Evolutionary conservation across 2,329 filamentous ascomycete species (phyloP).

Genomic region (Coniochaeta sp.): DNA sequence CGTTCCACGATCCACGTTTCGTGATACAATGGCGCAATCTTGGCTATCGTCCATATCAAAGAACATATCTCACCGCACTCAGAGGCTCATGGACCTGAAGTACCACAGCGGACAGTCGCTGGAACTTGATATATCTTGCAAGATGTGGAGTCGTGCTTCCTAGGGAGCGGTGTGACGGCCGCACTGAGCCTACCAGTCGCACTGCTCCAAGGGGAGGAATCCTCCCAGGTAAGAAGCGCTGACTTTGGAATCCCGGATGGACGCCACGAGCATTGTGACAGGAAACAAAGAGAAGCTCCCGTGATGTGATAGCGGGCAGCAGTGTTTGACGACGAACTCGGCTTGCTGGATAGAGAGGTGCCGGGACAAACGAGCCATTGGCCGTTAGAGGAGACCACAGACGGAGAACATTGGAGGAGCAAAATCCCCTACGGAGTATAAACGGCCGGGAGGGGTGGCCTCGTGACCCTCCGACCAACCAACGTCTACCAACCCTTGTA

Average conservation of each 20-base stretch:
- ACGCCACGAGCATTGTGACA: conserved; percentile 3
- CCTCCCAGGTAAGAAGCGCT: not conserved
- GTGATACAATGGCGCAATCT: not conserved
- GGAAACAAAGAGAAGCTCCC: not conserved
- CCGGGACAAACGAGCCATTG: too few species aligned
- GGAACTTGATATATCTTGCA: not conserved
- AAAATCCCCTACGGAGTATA: not conserved
- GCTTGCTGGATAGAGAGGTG: conserved; percentile 10
- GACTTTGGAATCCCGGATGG: not conserved
- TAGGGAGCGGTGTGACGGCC: not conserved
- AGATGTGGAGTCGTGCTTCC: not conserved
- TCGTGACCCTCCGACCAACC: conserved; percentile 1
- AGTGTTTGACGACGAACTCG: conserved; percentile 5
- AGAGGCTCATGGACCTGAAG: too few species aligned
- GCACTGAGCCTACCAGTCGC: not conserved
- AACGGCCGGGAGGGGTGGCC: not conserved
- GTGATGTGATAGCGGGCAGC: not conserved
- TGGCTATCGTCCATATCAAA: not conserved
- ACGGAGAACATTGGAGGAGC: too few species aligned
- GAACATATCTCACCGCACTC: too few species aligned
- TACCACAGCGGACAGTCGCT: too few species aligned
- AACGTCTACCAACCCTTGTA: not conserved
- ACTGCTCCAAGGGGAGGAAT: not conserved
- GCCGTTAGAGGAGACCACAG: too few species aligned
- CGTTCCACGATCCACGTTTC: not conserved